Conservation (phyloP, 164 flowering plant species). For the Annona squamosa region DNA sequence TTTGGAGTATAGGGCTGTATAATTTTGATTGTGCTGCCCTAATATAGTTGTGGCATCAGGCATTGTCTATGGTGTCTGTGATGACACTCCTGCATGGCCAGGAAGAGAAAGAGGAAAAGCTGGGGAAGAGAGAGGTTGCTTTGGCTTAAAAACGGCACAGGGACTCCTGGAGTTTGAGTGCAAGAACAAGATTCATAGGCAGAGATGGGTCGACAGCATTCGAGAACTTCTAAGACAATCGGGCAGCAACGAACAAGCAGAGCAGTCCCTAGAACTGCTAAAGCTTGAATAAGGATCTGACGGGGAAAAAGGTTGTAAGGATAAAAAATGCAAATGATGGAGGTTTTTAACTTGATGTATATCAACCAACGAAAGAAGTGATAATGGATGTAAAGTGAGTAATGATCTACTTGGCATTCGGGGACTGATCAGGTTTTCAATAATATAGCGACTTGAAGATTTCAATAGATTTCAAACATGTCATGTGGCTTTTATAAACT, state of each 20-base stretch:
- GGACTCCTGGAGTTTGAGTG: constrained; percentile 87
- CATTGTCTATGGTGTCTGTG: constrained; percentile 66
- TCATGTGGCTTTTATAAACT: no score
- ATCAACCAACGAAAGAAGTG: no score
- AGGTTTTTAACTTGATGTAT: no score
- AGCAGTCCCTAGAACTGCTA: constrained; percentile 29
- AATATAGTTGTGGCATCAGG: constrained; percentile 28
- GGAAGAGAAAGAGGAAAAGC: constrained; percentile 40
- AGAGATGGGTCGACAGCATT: constrained; percentile 74
- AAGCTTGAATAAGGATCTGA: constrained; percentile 15
- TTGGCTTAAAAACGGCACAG: constrained; percentile 72
- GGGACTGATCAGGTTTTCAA: no score
- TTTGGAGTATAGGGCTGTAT: neutral
- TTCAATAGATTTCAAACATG: no score
- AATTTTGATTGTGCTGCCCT: neutral
- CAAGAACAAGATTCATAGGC: constrained; percentile 58
- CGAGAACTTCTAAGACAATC: constrained; percentile 43
- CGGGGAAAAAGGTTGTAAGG: no score
- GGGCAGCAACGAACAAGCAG: constrained; percentile 23
- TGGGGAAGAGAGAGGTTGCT: constrained; percentile 40
- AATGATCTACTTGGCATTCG: no score
- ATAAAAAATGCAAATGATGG: no score
- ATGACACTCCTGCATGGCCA: constrained; percentile 51
- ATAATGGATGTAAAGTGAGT: no score
- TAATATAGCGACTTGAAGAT: no score